These are phyloP conservation scores for Gaillardinia entomophila DNA, from an alignment of 805 yeast species.

Conservation along the genomic window DNA sequence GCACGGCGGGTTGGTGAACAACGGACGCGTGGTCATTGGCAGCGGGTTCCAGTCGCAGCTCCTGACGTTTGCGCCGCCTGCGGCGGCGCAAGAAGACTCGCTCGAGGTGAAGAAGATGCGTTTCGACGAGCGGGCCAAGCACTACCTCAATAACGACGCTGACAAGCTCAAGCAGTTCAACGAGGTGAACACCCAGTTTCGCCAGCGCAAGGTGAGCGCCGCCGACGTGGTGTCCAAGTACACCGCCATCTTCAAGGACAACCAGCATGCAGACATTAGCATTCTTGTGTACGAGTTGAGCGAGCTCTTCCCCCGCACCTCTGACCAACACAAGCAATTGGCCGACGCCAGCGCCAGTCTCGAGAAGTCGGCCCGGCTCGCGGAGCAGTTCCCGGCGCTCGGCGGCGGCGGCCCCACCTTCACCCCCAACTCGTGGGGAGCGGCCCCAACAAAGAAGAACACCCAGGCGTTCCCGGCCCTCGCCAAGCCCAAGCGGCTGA, in stretches of 20 bases:
- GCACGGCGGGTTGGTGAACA: conserved; percentile 59
- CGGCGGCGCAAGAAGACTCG: conserved; percentile 28
- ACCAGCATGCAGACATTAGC: conserved; percentile 43
- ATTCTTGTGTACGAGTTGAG: conserved; percentile 56
- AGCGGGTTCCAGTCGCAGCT: conserved; percentile 52
- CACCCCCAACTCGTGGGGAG: conserved; percentile 9
- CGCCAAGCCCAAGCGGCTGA: conserved; percentile 17
- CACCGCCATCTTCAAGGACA: conserved; percentile 39
- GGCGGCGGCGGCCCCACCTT: conserved; percentile 13
- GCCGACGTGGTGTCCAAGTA: conserved; percentile 43
- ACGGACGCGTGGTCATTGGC: conserved; percentile 37
- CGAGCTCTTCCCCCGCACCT: conserved; percentile 46
- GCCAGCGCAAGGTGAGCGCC: conserved; percentile 42
- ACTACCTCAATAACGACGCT: conserved; percentile 56
- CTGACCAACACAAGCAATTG: conserved; percentile 39
- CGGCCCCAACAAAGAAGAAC: conserved; percentile 7
- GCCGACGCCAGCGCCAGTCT: conserved; percentile 15
- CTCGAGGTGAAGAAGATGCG: conserved; percentile 50
- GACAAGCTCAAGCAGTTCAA: conserved; percentile 44
- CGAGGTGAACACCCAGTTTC: conserved; percentile 42
- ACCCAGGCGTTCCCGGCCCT: conserved; percentile 30
- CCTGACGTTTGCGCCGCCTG: conserved; percentile 44
- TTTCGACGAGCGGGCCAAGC: conserved; percentile 80
- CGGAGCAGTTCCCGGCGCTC: conserved; percentile 47
- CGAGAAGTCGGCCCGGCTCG: conserved; percentile 12